phyloP scores from a whole-genome alignment of 495 filamentous ascomycete genomes.

The Aspergillus sparsus region DNA sequence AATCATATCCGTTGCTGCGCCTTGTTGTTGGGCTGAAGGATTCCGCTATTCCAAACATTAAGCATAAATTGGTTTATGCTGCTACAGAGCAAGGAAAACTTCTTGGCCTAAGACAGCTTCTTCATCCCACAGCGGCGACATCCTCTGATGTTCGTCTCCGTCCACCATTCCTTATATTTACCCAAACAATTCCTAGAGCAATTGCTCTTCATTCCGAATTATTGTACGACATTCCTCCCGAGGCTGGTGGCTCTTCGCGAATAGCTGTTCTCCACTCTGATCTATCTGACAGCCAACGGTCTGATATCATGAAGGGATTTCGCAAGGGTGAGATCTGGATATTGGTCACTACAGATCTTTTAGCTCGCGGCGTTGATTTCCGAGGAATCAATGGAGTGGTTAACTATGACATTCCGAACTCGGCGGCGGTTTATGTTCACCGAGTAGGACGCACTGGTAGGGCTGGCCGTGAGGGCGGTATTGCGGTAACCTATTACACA shows the following conservation, averaged over 20 bases:
- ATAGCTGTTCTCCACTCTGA: constrained; percentile 90
- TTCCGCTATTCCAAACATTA: constrained; percentile 86
- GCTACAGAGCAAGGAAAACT: constrained; percentile 93
- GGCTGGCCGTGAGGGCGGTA: constrained; percentile 82
- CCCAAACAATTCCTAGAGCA: constrained; percentile 89
- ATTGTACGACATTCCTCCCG: constrained; percentile 87
- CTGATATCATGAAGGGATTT: constrained; percentile 83
- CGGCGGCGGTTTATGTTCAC: constrained; percentile 86
- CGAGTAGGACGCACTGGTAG: constrained; percentile 89
- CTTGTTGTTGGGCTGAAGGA: constrained; percentile 94
- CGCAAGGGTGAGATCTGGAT: constrained; percentile 94
- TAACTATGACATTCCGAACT: constrained; percentile 94
- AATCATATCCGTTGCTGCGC: constrained; percentile 62
- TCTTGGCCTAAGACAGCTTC: constrained; percentile 83
- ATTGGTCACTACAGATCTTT: constrained; percentile 89
- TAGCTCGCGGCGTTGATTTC: constrained; percentile 91
- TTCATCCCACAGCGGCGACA: constrained; percentile 71
- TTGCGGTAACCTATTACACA: constrained; percentile 93
- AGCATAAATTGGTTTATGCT: constrained; percentile 85
- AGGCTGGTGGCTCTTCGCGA: constrained; percentile 81
- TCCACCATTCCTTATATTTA: constrained; percentile 91
- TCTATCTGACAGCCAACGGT: constrained; percentile 73
- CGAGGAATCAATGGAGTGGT: constrained; percentile 87
- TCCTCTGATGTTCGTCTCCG: constrained; percentile 63
- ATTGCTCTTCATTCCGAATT: constrained; percentile 85